Percentiles rank a stretch among this genome's conserved stretches.
phyloP scores from a whole-genome alignment of 225 moss, liverwort and hornwort species.

The Anthoceros angustus region DNA sequence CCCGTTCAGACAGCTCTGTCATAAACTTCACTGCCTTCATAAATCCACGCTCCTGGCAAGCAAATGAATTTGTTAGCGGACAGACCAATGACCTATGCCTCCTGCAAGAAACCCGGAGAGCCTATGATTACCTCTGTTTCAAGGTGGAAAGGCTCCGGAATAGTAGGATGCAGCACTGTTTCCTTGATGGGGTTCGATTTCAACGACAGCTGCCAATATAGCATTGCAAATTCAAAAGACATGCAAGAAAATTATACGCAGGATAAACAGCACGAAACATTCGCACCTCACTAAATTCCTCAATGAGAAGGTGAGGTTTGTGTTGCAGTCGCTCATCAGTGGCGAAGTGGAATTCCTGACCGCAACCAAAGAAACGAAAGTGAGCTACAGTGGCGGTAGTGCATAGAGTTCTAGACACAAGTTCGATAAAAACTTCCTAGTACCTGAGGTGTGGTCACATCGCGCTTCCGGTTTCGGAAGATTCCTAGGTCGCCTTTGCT shows the following conservation, averaged over 20 bases:
- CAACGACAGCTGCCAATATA: conserved; percentile 32
- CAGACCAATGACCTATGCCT: not conserved
- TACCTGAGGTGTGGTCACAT: conserved; percentile 57
- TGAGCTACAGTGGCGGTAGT: not conserved
- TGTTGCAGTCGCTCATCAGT: conserved; percentile 75
- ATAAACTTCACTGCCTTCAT: conserved; percentile 42
- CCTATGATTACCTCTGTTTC: conserved; percentile 42
- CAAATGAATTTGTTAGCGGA: not conserved
- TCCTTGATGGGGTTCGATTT: conserved; percentile 27
- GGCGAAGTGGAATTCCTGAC: conserved; percentile 80
- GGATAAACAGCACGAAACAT: not conserved
- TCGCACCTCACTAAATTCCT: conserved; percentile 60
- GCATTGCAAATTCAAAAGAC: too few relatives aligned
- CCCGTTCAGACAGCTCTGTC: conserved; percentile 33
- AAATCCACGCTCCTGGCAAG: conserved; percentile 15
- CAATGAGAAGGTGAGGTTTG: conserved; percentile 26
- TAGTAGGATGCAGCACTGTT: conserved; percentile 13
- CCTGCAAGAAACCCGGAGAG: not conserved
- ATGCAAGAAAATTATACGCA: too few relatives aligned
- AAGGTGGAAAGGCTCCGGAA: conserved; percentile 63
- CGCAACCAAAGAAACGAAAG: not conserved
- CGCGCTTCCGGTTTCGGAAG: conserved; percentile 48
- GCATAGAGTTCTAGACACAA: not conserved
- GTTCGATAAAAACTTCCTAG: not conserved
- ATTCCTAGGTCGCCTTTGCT: conserved; percentile 57